A percentile compares a stretch with the other conserved stretches of the same genome.
These are phyloP conservation scores for Amylocarpus encephaloides DNA, from an alignment of 2,329 filamentous ascomycete genomes.

Conservation along the genomic window DNA sequence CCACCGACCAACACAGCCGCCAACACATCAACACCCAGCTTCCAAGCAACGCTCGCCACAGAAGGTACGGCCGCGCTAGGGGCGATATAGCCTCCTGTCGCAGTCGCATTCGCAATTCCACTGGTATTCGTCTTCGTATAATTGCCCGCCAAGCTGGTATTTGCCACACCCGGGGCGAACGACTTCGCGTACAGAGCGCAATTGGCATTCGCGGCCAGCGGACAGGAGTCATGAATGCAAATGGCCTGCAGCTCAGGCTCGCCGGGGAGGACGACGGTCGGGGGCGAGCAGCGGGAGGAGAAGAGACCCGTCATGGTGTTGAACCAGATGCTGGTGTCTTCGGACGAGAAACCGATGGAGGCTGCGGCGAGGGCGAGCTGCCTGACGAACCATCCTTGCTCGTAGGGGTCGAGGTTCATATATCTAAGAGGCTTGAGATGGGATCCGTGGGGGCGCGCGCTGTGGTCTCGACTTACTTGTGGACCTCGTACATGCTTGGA, in stretches of 20 bases:
- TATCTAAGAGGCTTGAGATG: neutral
- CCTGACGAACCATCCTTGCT: conserved; percentile 49
- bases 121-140: neutral
- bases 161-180: neutral
- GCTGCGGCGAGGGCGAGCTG: conserved; percentile 32
- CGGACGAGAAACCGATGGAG: neutral
- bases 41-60: neutral
- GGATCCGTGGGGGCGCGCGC: no score
- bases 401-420: conserved; percentile 44
- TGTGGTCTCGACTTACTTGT: conserved; percentile 33
- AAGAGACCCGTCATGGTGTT: conserved; percentile 1
- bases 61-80: neutral
- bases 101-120: neutral
- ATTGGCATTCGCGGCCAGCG: neutral
- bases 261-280: neutral
- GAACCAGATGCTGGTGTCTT: neutral
- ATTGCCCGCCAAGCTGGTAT: neutral
- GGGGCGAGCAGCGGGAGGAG: neutral
- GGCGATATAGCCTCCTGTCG: neutral
- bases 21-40: neutral
- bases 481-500: conserved; percentile 44
- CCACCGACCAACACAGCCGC: neutral
- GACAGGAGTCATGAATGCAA: neutral
- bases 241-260: neutral
- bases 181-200: neutral